Evolutionary conservation across 352 stramenopile genomes (phyloP).

Genomic region (Globisporangium solare): DNA sequence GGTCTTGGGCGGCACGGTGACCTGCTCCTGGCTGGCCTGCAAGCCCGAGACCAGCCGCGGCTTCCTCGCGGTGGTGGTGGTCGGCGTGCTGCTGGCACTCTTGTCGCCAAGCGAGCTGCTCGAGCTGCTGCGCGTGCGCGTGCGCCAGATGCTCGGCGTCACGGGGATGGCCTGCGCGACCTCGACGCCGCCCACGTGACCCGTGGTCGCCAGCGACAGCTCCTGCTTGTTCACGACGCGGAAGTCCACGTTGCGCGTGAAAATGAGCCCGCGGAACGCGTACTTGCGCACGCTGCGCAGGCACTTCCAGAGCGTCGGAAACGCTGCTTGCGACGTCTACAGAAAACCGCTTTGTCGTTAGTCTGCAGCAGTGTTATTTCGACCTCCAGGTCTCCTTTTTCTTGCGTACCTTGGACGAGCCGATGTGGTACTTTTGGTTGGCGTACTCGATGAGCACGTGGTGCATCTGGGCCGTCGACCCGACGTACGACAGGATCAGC

Average conservation of each 20-base stretch:
- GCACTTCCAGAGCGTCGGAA: slow-evolving; percentile 67
- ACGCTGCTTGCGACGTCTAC: slow-evolving; percentile 53
- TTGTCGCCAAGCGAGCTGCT: slow-evolving; percentile 35
- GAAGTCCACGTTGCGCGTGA: slow-evolving; percentile 65
- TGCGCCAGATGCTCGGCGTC: slow-evolving; percentile 41
- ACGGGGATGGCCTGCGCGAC: slow-evolving; percentile 18
- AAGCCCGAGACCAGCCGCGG: slow-evolving; percentile 30
- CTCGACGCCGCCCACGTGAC: slow-evolving; percentile 20
- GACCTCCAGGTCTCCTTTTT: background rate
- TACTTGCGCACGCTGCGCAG: slow-evolving; percentile 77
- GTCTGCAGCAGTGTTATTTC: too few relatives aligned
- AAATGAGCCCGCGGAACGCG: slow-evolving; percentile 67
- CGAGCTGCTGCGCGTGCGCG: slow-evolving; percentile 39
- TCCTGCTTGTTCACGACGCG: slow-evolving; percentile 66
- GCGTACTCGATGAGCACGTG: slow-evolving; percentile 79
- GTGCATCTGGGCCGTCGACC: slow-evolving; percentile 47
- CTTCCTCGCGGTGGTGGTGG: slow-evolving; percentile 17
- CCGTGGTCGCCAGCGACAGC: slow-evolving; percentile 29
- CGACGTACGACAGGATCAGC: slow-evolving; percentile 78
- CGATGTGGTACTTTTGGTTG: slow-evolving; percentile 68
- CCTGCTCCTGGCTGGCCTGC: slow-evolving; percentile 59
- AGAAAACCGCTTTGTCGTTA: background rate
- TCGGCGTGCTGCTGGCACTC: slow-evolving; percentile 23
- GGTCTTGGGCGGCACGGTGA: slow-evolving; percentile 51
- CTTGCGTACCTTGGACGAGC: slow-evolving; percentile 67